Evolutionary conservation across 768 basidiomycete genomes (phyloP).

Genomic region (Neoboletus subvelutipes): DNA sequence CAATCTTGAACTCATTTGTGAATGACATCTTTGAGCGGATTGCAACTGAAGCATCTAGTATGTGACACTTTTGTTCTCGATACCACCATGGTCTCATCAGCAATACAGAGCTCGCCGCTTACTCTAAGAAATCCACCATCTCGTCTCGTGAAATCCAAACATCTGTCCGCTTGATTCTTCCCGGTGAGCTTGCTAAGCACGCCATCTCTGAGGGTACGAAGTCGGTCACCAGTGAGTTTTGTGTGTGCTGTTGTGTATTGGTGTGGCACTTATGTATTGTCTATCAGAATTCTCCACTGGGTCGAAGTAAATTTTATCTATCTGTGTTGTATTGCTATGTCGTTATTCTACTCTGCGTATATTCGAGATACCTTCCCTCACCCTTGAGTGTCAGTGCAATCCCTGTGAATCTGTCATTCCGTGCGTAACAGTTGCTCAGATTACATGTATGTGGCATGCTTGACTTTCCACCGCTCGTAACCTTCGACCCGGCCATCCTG

Average conservation of each 20-base stretch:
- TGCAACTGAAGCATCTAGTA: slow-evolving; percentile 70
- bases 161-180: slow-evolving; percentile 76
- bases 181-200: slow-evolving; percentile 85
- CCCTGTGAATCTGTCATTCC: background rate
- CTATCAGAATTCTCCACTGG: slow-evolving; percentile 58
- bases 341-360: slow-evolving; percentile 31
- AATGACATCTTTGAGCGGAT: slow-evolving; percentile 85
- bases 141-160: slow-evolving; percentile 92
- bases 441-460: background rate
- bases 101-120: slow-evolving; percentile 68
- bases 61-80: slow-evolving; percentile 21
- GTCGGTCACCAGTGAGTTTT: slow-evolving; percentile 61
- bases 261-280: slow-evolving; percentile 11
- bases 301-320: slow-evolving; percentile 44
- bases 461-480: background rate
- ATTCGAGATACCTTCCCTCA: slow-evolving; percentile 32
- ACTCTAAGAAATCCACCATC: slow-evolving; percentile 89
- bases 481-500: background rate
- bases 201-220: slow-evolving; percentile 85
- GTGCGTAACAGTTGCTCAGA: too few species aligned
- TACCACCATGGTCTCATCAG: background rate
- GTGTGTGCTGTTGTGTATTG: background rate
- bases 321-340: slow-evolving; percentile 34
- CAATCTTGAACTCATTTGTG: slow-evolving; percentile 81
- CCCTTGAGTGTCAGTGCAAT: background rate